Base-by-base conservation (phyloP, 257 asterid genomes). In the Solanum tacnaense region DNA sequence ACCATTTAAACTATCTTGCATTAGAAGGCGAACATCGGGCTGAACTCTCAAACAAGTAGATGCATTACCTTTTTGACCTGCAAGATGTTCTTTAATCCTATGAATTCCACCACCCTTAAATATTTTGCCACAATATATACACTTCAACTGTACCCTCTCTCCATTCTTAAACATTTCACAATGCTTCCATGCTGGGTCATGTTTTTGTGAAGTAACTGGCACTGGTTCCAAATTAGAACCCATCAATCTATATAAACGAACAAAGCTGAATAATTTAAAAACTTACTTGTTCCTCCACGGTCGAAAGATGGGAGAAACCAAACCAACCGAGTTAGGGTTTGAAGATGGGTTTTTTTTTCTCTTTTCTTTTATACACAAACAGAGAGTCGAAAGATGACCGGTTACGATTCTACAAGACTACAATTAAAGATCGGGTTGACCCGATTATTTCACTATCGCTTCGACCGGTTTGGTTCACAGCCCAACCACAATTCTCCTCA, bases 71-170 rank as follows among this genome's bases (percentile, higher is more conserved):
- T 97, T 97, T 86, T 94, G 99, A 49, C 99, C 95, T 0, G 99
- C 99, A 4, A 97, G 92, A 88, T 97, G 99, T 83, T 97, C 99
- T 74, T 97, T 97, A 87, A 96, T 96, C 93, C 99, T 92, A 91
- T 97, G 99, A 90, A 97, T 97, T 79, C 99, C 99, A 82, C 99
- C 98, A 79, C 98, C 99, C 89, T 97, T 97, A 87, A 97, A 97
- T 44, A 95, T 84, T 87, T 97, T 97, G 65, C 97, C 98, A 88
- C 99, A 97, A 89, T 96, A 97, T 39, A 94, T 79, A 89, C 98
- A 96, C 92, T 96, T 96, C 12, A 97, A 97, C 85, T 96, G 98
- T 62, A 94, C 94, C 90, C 89, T 94, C 46, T 94, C 95, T 4
- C 98, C 99, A 93, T 88, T 94, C 90, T 94, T 96, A 52, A 89